A percentile compares a stretch with the other conserved stretches of the same genome.
Conservation (phyloP, 352 stramenopile species). For the Globisporangium nunn region DNA sequence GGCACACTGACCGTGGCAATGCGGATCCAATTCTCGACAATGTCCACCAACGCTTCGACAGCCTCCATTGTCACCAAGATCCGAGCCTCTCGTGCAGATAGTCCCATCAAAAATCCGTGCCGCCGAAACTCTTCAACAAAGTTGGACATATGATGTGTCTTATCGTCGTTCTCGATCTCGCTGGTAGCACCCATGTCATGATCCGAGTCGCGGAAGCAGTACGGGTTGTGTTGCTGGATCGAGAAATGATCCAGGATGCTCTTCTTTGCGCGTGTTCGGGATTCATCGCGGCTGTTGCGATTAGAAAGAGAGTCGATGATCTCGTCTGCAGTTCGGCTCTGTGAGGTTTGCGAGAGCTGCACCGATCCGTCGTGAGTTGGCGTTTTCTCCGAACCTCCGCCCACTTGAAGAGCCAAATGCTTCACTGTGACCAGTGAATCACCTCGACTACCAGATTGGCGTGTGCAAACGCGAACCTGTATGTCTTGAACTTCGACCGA, state of each 20-base stretch:
- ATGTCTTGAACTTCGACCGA: constrained; percentile 45
- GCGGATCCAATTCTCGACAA: constrained; percentile 53
- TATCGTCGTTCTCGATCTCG: constrained; percentile 13
- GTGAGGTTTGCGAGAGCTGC: neutral
- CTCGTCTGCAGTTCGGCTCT: neutral
- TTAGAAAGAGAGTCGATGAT: neutral
- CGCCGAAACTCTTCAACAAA: constrained; percentile 46
- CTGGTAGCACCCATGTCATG: constrained; percentile 2
- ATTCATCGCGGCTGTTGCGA: constrained; percentile 4
- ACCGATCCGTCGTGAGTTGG: constrained; percentile 20
- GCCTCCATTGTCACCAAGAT: constrained; percentile 54
- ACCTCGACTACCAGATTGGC: constrained; percentile 52
- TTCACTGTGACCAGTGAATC: constrained; percentile 58
- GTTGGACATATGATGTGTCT: constrained; percentile 12
- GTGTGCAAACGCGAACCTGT: constrained; percentile 58
- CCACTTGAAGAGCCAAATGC: constrained; percentile 40
- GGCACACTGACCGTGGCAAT: constrained; percentile 39
- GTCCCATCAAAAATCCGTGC: constrained; percentile 47
- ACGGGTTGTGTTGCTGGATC: constrained; percentile 71
- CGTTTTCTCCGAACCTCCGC: constrained; percentile 24
- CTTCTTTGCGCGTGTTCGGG: constrained; percentile 27
- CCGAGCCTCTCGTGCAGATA: constrained; percentile 47
- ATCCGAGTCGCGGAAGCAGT: constrained; percentile 52
- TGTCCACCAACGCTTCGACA: constrained; percentile 56
- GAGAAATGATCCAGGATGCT: constrained; percentile 70